These are phyloP conservation scores for Sanguinoderma infundibulare DNA, from an alignment of 1,284 basidiomycete genomes.

Conservation along the genomic window DNA sequence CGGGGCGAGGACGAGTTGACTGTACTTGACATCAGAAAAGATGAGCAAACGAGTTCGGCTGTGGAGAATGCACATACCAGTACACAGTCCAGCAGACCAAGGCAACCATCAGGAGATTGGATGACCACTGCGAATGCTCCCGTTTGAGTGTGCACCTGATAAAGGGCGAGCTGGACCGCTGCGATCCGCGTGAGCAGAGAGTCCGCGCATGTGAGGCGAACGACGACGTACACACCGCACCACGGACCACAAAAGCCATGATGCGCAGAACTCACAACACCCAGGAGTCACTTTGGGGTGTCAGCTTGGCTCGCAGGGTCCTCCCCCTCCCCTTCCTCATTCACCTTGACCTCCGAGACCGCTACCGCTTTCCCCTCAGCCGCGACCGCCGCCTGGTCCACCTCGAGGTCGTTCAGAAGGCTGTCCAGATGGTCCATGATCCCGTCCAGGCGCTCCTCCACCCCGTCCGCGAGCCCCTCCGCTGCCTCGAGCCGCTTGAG, in stretches of 20 bases:
- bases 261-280: too few relatives aligned
- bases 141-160: too few relatives aligned
- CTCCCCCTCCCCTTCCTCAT: too few relatives aligned
- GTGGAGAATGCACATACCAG: neutral
- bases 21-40: neutral
- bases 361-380: neutral
- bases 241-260: too few relatives aligned
- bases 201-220: neutral
- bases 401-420: conserved; percentile 52
- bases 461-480: conserved; percentile 55
- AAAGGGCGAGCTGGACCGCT: neutral
- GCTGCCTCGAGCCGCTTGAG: conserved; percentile 56
- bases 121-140: too few relatives aligned
- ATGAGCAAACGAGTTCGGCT: neutral
- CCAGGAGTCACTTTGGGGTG: neutral
- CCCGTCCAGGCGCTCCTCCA: conserved; percentile 62
- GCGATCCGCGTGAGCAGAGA: neutral
- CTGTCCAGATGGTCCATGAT: conserved; percentile 59
- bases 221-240: neutral
- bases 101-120: too few relatives aligned
- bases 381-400: neutral
- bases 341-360: neutral
- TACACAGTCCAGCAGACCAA: neutral
- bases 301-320: neutral
- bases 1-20: neutral